Percentiles rank a stretch among this genome's conserved stretches.
Conservation (phyloP, 2,329 filamentous ascomycete genomes). For the Aspergillus piperis region DNA sequence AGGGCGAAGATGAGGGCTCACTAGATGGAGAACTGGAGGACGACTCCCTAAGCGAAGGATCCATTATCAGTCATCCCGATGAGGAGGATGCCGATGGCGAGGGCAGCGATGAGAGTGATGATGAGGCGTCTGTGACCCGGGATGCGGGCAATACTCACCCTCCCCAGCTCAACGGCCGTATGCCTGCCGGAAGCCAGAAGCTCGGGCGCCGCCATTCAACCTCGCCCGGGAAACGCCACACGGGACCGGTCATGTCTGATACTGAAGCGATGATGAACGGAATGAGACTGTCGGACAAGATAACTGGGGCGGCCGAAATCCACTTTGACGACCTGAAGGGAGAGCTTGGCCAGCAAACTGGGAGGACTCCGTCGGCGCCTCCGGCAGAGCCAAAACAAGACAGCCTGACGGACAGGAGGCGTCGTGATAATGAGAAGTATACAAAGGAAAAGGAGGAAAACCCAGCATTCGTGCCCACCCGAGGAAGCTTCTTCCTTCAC, state of each 20-base stretch:
- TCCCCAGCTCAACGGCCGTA: slow-evolving; percentile 31
- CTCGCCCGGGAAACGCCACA: slow-evolving; percentile 33
- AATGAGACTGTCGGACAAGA: slow-evolving; percentile 49
- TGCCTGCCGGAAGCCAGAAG: slow-evolving; percentile 29
- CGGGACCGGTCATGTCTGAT: slow-evolving; percentile 51
- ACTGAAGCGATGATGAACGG: slow-evolving; percentile 65
- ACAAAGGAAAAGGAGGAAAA: slow-evolving; percentile 84
- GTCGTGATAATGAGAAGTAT: slow-evolving; percentile 88
- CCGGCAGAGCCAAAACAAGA: slow-evolving; percentile 50
- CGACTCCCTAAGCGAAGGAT: slow-evolving; percentile 65
- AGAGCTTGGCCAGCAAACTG: slow-evolving; percentile 28
- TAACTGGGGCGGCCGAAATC: slow-evolving; percentile 43
- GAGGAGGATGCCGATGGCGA: slow-evolving; percentile 62
- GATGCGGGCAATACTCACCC: slow-evolving; percentile 24
- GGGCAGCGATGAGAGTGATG: slow-evolving; percentile 59
- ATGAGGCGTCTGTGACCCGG: slow-evolving; percentile 42
- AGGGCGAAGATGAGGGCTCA: slow-evolving; percentile 52
- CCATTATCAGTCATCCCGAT: slow-evolving; percentile 58
- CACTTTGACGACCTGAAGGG: slow-evolving; percentile 53
- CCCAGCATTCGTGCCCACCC: slow-evolving; percentile 89
- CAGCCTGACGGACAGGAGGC: slow-evolving; percentile 67
- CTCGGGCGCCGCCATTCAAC: slow-evolving; percentile 38
- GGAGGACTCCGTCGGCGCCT: slow-evolving; percentile 44
- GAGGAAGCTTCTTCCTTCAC: slow-evolving; percentile 96
- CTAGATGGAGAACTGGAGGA: slow-evolving; percentile 56